Base-by-base conservation (phyloP, 768 basidiomycete species). In the Lentinula guzmanii region DNA sequence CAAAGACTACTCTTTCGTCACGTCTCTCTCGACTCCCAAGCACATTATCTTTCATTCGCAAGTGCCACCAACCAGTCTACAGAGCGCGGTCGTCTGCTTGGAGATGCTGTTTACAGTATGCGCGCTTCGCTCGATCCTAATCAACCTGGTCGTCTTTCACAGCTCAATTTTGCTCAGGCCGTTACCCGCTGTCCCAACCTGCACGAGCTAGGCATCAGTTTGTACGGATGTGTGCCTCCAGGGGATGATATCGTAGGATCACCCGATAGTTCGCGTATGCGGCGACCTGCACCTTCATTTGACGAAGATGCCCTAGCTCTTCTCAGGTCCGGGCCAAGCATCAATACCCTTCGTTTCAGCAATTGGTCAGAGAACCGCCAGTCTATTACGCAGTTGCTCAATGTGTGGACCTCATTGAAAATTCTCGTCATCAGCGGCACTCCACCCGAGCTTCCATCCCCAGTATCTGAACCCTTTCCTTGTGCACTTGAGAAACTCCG, bases 341-440 rank as follows among this genome's bases (percentile, higher is more conserved):
- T 84, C 63, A 74, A 79, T 34, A 71, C 77, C 5, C 76, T 91
- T 4, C 79, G 81, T 59, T 86, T 91, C 67, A 82, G 79, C 68
- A 90, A 91, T 68, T 90, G 86, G 87, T 85, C 89, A 10, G 81
- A 85, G 63, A 84, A 87, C 67, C 72, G 78, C 54, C 72, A 81
- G 43, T 74, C 80, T 15, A 73, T 90, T 56, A 73, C 77, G 52
- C 85, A 87, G 70, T 79, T 91, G 43, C 81, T 90, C 64, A 79
- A 82, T 56, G 74, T 86, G 60, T 90, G 85, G 82, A 79, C 86
- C 2, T 75, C 79, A 15, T 72, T 91, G 60, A 74, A 74, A 58
- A 78, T 80, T 21, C 80, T 91, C 37, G 76, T 79, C 55, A 77
- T 87, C 45, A 79, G 81, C 61, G 88, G 87, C 35, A 82, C 81